A percentile compares a stretch with the other conserved stretches of the same genome.
Evolutionary conservation across 2,329 filamentous ascomycete genomes (phyloP).

Genomic region (Emergomyces pasteurianus): DNA sequence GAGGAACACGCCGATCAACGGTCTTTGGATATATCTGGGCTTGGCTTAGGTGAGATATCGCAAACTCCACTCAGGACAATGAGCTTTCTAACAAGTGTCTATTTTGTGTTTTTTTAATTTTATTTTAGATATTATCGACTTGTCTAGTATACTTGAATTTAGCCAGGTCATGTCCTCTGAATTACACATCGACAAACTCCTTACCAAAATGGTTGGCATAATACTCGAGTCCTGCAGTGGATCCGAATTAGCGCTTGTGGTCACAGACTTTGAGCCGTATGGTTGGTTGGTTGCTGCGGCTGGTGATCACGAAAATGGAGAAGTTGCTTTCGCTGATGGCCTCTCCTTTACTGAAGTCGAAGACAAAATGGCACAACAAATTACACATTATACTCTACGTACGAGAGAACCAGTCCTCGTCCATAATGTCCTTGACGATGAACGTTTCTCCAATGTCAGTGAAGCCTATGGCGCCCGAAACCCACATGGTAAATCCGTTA

Average conservation of each 20-base stretch:
- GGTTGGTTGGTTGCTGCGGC: constrained; percentile 50
- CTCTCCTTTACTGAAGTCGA: constrained; percentile 46
- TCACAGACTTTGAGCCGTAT: constrained; percentile 45
- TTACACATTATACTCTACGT: constrained; percentile 50
- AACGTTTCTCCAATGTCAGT: constrained; percentile 51
- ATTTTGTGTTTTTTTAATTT: constrained; percentile 19
- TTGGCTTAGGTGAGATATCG: constrained; percentile 24
- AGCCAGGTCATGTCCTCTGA: constrained; percentile 55
- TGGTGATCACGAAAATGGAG: constrained; percentile 44
- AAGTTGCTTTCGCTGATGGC: constrained; percentile 42
- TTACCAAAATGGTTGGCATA: constrained; percentile 53
- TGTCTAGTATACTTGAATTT: constrained; percentile 52
- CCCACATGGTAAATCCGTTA: constrained; percentile 47
- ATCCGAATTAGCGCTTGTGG: constrained; percentile 48
- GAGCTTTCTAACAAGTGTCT: neutral
- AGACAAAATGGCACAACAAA: constrained; percentile 48
- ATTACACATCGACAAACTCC: constrained; percentile 49
- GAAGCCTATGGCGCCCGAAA: constrained; percentile 44
- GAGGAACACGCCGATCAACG: constrained; percentile 26
- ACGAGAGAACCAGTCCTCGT: constrained; percentile 53
- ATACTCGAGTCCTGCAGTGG: constrained; percentile 52
- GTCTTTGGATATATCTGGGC: constrained; percentile 30
- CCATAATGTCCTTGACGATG: constrained; percentile 52
- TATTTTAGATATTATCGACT: constrained; percentile 46
- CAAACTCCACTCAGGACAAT: neutral